Conservation (phyloP, 768 basidiomycete genomes). For the Amanita rubescens region DNA sequence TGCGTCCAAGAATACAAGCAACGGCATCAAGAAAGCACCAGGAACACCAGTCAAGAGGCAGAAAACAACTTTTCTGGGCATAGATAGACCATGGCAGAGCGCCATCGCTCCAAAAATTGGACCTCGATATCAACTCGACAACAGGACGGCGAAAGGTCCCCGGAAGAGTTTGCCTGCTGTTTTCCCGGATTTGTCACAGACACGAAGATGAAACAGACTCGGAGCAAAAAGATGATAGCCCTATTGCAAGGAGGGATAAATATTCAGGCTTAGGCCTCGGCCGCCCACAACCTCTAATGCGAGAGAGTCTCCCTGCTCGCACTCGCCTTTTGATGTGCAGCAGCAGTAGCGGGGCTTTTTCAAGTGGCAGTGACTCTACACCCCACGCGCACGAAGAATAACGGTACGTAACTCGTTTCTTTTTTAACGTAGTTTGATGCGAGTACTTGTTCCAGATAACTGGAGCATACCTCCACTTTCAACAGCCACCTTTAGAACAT, state of each 20-base stretch:
- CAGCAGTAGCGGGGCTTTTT: constrained; percentile 78
- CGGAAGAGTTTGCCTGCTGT: constrained; percentile 74
- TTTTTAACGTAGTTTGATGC: constrained; percentile 6
- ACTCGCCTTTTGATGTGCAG: constrained; percentile 64
- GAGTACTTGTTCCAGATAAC: not conserved
- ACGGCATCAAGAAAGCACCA: constrained; percentile 54
- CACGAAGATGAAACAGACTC: constrained; percentile 39
- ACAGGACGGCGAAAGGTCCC: constrained; percentile 41
- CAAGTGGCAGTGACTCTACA: constrained; percentile 61
- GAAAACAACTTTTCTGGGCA: constrained; percentile 49
- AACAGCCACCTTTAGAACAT: constrained; percentile 29
- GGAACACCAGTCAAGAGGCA: constrained; percentile 78
- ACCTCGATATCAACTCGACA: constrained; percentile 37
- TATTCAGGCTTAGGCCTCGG: constrained; percentile 66
- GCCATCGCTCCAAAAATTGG: constrained; percentile 67
- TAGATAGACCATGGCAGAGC: constrained; percentile 73
- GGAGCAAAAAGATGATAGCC: constrained; percentile 63
- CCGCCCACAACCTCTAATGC: constrained; percentile 32
- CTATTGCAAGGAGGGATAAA: constrained; percentile 45
- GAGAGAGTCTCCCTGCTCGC: constrained; percentile 27
- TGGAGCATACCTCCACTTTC: constrained; percentile 44
- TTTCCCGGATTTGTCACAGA: constrained; percentile 40
- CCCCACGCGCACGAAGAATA: constrained; percentile 54
- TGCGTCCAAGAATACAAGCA: constrained; percentile 40
- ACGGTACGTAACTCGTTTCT: constrained; percentile 27